Evolutionary conservation across 164 flowering plant species (phyloP).

Genomic region (Macadamia integrifolia): DNA sequence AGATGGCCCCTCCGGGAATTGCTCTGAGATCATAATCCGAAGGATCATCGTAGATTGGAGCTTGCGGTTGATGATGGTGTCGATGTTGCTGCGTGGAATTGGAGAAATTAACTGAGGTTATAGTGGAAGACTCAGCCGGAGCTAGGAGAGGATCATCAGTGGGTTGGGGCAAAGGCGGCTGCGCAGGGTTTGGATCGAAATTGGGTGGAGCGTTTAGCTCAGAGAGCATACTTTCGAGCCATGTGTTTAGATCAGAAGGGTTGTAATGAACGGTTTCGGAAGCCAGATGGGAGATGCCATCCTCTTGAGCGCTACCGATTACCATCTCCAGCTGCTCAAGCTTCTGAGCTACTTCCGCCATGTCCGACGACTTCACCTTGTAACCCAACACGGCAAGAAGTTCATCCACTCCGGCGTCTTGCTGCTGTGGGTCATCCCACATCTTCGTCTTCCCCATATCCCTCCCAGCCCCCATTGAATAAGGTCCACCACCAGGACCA

Average conservation of each 20-base stretch:
- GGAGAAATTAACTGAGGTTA: constrained; percentile 21
- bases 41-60: constrained; percentile 17
- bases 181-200: constrained; percentile 3
- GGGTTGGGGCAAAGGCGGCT: neutral
- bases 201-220: constrained; percentile 38
- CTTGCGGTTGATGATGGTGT: neutral
- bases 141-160: constrained; percentile 15
- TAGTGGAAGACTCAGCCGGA: constrained; percentile 28
- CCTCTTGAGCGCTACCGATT: constrained; percentile 47
- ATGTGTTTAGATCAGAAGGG: constrained; percentile 67
- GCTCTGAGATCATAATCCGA: constrained; percentile 57
- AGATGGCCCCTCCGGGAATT: constrained; percentile 54
- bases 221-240: constrained; percentile 69
- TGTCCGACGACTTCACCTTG: constrained; percentile 69
- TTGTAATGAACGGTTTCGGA: constrained; percentile 74
- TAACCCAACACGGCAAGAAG: constrained; percentile 74
- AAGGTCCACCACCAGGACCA: neutral
- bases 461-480: constrained; percentile 1
- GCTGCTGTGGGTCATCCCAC: constrained; percentile 33
- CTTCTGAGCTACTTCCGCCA: constrained; percentile 81
- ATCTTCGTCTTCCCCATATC: constrained; percentile 32
- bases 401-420: constrained; percentile 64
- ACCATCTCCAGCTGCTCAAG: constrained; percentile 78
- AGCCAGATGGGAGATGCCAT: constrained; percentile 45
- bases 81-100: constrained; percentile 1